Base-by-base conservation (phyloP, 805 yeast genomes). In the Teunomyces gatunensis region DNA sequence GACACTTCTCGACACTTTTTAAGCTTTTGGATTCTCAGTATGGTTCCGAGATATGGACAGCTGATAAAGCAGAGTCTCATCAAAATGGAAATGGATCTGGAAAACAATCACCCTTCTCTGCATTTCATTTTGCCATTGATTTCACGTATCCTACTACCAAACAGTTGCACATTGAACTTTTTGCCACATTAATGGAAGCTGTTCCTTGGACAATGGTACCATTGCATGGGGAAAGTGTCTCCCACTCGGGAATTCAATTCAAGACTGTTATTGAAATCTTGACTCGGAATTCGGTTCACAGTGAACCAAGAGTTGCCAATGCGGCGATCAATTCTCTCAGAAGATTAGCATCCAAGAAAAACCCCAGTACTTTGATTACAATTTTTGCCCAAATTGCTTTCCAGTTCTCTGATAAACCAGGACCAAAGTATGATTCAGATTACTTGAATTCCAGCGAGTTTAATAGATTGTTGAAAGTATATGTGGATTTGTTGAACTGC, bases 331-430 rank as follows among this genome's bases (percentile, higher is more conserved):
- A 70, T 39, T 80, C 96, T 1, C 66, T 91, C 44, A 84, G 80
- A 50, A 73, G 77, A 20, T 63, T 92, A 20, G 89, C 95, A 1
- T 71, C 84, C 1, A 80, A 80, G 42, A 81, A 77, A 50, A 85
- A 86, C 52, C 86, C 96, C 0, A 80, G 84, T 41, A 76, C 80
- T 1, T 70, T 91, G 35, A 78, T 90, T 36, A 84, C 88, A 0
- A 78, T 82, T 20, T 89, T 84, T 70, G 88, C 96, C 0, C 83
- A 87, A 54, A 80, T 81, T 49, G 88, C 96, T 0, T 89, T 91
- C 64, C 83, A 83, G 54, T 80, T 87, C 50, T 88, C 84, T 52
- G 96, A 89, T 49, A 82, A 81, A 52, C 83, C 88, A 6, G 74
- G 73, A 6, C 73, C 74, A 17, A 57, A 60, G n/a, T 78, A 81